Percentiles rank a stretch among this genome's conserved stretches.
These are phyloP conservation scores for Trichoderma polysporum DNA, from an alignment of 2,329 filamentous ascomycete genomes.

Conservation along the genomic window DNA sequence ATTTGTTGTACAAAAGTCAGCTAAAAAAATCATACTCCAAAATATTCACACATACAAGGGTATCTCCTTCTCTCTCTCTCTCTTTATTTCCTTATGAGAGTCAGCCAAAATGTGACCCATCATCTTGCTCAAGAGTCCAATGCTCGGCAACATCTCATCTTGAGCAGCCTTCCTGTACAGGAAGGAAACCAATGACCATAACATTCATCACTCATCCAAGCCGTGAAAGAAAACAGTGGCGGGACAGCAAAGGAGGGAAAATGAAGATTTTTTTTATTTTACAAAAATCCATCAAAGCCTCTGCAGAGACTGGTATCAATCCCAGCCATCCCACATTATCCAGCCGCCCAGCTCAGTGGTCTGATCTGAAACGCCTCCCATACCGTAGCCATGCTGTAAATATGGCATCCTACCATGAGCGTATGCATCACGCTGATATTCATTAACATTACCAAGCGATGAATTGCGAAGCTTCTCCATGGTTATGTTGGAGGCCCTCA, in stretches of 20 bases:
- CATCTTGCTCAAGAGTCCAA: neutral
- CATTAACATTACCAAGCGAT: conserved; percentile 22
- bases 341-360: conserved; percentile 36
- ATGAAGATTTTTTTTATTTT: too few relatives aligned
- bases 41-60: neutral
- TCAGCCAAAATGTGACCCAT: neutral
- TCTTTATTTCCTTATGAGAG: neutral
- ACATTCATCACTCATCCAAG: neutral
- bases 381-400: conserved; percentile 33
- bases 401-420: conserved; percentile 31
- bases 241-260: neutral
- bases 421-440: conserved; percentile 31
- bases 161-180: neutral
- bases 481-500: conserved; percentile 45
- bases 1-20: neutral
- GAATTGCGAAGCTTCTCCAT: conserved; percentile 36
- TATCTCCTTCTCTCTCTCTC: conserved; percentile 9
- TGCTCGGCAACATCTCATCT: neutral
- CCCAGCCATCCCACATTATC: conserved; percentile 44
- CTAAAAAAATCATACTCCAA: neutral
- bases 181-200: neutral
- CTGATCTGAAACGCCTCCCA: conserved; percentile 29
- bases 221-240: neutral
- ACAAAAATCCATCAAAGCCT: neutral
- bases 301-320: conserved; percentile 25